These are phyloP conservation scores for Gossypium herbaceum DNA, from an alignment of 345 rosid genomes.

Conservation along the genomic window DNA sequence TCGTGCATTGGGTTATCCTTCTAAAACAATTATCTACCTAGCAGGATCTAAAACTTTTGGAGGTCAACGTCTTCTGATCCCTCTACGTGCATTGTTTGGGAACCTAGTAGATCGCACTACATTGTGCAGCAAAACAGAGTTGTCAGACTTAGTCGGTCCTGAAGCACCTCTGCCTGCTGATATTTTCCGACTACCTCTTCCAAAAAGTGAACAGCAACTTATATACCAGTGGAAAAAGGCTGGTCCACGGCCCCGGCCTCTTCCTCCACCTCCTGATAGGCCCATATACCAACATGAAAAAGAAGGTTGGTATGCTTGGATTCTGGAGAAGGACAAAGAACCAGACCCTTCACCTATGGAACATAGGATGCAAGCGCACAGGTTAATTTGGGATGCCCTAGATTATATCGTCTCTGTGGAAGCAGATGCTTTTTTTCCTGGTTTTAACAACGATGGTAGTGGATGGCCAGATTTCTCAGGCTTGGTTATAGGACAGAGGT, in stretches of 20 bases:
- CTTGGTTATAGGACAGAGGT: conserved; percentile 95
- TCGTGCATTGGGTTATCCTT: conserved; percentile 84
- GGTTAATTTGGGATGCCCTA: conserved; percentile 93
- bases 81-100: conserved; percentile 85
- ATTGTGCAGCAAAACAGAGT: conserved; percentile 69
- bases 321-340: conserved; percentile 67
- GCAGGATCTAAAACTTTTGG: conserved; percentile 96
- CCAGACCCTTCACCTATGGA: conserved; percentile 75
- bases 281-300: conserved; percentile 90
- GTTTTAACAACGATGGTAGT: conserved; percentile 83
- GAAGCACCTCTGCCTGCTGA: conserved; percentile 63
- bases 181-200: conserved; percentile 38
- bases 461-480: conserved; percentile 90
- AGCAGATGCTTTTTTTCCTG: conserved; percentile 93
- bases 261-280: conserved; percentile 97
- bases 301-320: conserved; percentile 99
- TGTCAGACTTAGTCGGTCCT: conserved; percentile 72
- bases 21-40: conserved; percentile 75
- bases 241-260: conserved; percentile 98
- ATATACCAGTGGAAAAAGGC: conserved; percentile 86
- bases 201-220: conserved; percentile 62
- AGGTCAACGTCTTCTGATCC: conserved; percentile 87
- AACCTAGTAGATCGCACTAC: conserved; percentile 74
- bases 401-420: conserved; percentile 84
- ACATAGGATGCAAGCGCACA: conserved; percentile 83